Evolutionary conservation across 148 eudicot genomes (phyloP), one percentile per base, ranked within the genome.

Genomic region (Rhododendron kiyosumense): DNA sequence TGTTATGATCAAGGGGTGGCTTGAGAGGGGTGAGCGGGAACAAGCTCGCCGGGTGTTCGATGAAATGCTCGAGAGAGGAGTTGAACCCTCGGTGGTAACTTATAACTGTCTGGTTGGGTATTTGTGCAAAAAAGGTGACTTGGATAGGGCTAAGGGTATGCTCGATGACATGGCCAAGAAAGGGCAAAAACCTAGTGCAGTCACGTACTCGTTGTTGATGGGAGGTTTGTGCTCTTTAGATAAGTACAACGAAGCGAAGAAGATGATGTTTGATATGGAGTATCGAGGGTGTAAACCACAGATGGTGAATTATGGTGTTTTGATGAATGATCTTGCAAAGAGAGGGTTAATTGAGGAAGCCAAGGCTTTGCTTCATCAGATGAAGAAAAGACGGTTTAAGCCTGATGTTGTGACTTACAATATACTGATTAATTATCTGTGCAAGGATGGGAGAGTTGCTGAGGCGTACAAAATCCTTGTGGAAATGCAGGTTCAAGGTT

Each of bases 191-290:
- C 93, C 97, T 0, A 95, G 94, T 89, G 92, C 92, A 0, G 93
- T 94, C 28, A 92, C 96, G 0, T 97, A 93, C 87, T 92, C 92
- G 2, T 84, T 93, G 83, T 85, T 97, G 86, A 97, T 97, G 99
- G 93, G 91, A 86, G 99, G 98, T 46, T 88, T 93, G 85, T 97
- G 99, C 89, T 86, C 87, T n/a, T 73, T 88, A 45, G 93, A 94
- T 82, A 92, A 89, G 89, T 89, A 85, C 85, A 84, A 89, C 46
- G 98, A 95, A 85, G 98, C 99, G 0, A 93, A 93, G 91, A 96
- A 95, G 88, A 57, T 95, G 91, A 94, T 97, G 98, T 95, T 97
- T 89, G 98, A 95, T 88, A 97, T 95, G 99, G 98, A 95, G 88
- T 95, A 95, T 77, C 90, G 88, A 82, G 98, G 95, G 45, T 95